Conservation (phyloP, 768 basidiomycete genomes). For the Psilocybe cyanescens region DNA sequence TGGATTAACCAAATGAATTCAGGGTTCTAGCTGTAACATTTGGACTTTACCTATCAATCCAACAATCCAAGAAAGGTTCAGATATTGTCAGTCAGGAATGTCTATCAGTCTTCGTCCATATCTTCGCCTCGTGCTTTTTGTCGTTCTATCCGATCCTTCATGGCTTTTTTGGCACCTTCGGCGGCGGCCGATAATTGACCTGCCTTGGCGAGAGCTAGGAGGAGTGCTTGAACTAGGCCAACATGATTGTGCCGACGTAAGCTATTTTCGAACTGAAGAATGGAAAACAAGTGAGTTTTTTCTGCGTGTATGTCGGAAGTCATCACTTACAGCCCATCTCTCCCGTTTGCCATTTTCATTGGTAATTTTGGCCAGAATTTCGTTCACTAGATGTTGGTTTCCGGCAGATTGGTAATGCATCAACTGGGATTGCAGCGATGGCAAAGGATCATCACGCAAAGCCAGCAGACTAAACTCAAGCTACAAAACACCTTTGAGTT, state of each 20-base stretch:
- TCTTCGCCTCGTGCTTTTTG: constrained; percentile 47
- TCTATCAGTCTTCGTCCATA: constrained; percentile 49
- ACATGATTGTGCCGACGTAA: constrained; percentile 87
- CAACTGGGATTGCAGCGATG: constrained; percentile 64
- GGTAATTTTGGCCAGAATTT: constrained; percentile 57
- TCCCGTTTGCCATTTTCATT: constrained; percentile 78
- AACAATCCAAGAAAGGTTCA: constrained; percentile 2
- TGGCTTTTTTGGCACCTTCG: constrained; percentile 44
- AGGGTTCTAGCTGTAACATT: not conserved
- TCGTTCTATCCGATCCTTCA: constrained; percentile 50
- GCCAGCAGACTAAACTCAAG: constrained; percentile 93
- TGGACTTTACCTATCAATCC: constrained; percentile 5
- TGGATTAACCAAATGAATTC: not conserved
- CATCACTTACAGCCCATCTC: constrained; percentile 75
- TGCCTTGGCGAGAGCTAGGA: constrained; percentile 74
- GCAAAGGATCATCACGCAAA: constrained; percentile 81
- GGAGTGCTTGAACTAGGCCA: constrained; percentile 75
- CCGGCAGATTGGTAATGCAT: constrained; percentile 47
- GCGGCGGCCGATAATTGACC: constrained; percentile 61
- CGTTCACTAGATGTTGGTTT: constrained; percentile 47
- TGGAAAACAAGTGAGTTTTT: constrained; percentile 18
- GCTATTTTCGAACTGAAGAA: constrained; percentile 80
- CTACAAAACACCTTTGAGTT: constrained; percentile 40
- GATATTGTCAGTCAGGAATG: not conserved
- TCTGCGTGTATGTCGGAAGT: constrained; percentile 15